Evolutionary conservation across 805 yeast species (phyloP).

Genomic region (Saccharomycopsis synnaedendra): DNA sequence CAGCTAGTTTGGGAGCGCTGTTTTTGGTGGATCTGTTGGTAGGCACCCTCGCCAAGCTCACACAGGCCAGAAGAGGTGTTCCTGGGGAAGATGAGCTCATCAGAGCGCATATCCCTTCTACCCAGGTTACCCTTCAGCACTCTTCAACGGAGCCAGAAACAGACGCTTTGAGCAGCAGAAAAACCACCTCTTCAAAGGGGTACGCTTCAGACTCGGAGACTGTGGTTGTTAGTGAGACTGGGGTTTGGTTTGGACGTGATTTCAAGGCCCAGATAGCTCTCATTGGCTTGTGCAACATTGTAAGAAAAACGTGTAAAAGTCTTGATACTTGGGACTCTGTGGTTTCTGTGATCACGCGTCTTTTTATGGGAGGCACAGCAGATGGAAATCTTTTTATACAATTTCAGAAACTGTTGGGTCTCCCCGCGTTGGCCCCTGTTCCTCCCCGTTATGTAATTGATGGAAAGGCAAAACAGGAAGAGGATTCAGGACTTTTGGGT

Average conservation of each 20-base stretch:
- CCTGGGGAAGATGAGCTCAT: conserved; percentile 21
- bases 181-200: background rate
- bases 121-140: conserved; percentile 25
- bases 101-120: conserved; percentile 32
- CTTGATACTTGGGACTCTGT: conserved; percentile 41
- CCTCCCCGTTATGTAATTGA: conserved; percentile 47
- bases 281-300: conserved; percentile 71
- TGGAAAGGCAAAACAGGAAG: conserved; percentile 40
- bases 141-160: background rate
- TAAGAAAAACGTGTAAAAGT: conserved; percentile 39
- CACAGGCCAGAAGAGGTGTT: conserved; percentile 26
- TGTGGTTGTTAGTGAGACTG: conserved; percentile 68
- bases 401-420: conserved; percentile 42
- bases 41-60: conserved; percentile 55
- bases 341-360: conserved; percentile 44
- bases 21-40: conserved; percentile 55
- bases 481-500: conserved; percentile 68
- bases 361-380: conserved; percentile 65
- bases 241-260: conserved; percentile 80
- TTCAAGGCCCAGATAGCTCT: conserved; percentile 86
- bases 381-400: conserved; percentile 54
- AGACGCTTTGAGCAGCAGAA: background rate
- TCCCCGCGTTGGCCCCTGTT: conserved; percentile 47
- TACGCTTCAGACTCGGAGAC: conserved; percentile 19
- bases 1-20: conserved; percentile 48